Evolutionary conservation across 768 basidiomycete species (phyloP).

Genomic region (Artomyces pyxidatus): DNA sequence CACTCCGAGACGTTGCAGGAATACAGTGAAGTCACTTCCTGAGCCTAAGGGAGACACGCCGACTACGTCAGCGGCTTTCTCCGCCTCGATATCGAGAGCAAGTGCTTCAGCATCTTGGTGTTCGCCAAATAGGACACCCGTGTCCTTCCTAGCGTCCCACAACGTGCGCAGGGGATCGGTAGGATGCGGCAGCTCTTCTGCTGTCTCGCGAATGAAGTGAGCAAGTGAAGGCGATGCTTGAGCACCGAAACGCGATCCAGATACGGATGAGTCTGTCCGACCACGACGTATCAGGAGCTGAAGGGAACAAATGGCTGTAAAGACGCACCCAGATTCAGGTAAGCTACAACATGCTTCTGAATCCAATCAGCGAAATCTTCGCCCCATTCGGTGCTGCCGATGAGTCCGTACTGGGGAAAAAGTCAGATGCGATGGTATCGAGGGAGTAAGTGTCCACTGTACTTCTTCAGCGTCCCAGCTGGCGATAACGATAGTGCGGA

Average conservation of each 20-base stretch:
- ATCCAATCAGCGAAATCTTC: conserved; percentile 89
- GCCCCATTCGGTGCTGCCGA: conserved; percentile 89
- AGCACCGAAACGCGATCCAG: conserved; percentile 50
- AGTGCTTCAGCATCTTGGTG: conserved; percentile 37
- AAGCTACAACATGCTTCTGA: conserved; percentile 70
- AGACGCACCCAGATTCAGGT: conserved; percentile 66
- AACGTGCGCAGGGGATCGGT: conserved; percentile 54
- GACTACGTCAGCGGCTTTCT: conserved; percentile 25
- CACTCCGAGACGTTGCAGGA: conserved; percentile 72
- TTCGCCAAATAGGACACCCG: conserved; percentile 40
- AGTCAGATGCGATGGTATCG: not conserved
- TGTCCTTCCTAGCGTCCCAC: conserved; percentile 69
- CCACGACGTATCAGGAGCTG: not conserved
- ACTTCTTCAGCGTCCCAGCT: conserved; percentile 76
- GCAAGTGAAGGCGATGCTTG: conserved; percentile 76
- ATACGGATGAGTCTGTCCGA: conserved; percentile 56
- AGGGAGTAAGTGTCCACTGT: not conserved
- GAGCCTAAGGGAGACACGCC: conserved; percentile 64
- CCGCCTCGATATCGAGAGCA: conserved; percentile 29
- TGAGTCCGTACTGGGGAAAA: conserved; percentile 44
- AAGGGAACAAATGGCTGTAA: not conserved
- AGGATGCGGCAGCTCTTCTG: conserved; percentile 69
- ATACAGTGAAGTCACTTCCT: conserved; percentile 89
- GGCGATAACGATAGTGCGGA: conserved; percentile 67
- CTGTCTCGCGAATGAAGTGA: conserved; percentile 59